Evolutionary conservation across 164 flowering plant species (phyloP).

Genomic region (Magnolia officinalis): DNA sequence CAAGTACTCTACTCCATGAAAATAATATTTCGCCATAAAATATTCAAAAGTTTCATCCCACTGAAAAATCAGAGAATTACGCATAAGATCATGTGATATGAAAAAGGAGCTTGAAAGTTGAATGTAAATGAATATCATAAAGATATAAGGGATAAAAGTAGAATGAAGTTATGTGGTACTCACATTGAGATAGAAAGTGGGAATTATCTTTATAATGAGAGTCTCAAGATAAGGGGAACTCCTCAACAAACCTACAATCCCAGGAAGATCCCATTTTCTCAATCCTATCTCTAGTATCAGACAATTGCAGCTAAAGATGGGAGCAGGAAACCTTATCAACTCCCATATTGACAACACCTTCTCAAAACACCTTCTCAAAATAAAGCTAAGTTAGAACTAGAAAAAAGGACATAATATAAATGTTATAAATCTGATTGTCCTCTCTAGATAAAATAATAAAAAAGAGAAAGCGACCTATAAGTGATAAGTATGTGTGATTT

Average conservation of each 20-base stretch:
- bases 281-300: constrained; percentile 2
- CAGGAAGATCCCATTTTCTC: neutral
- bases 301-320: neutral
- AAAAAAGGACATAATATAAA: too few species aligned
- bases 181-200: neutral
- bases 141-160: neutral
- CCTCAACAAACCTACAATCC: neutral
- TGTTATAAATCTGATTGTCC: too few species aligned
- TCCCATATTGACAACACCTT: neutral
- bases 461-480: too few species aligned
- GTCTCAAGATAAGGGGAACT: constrained; percentile 1
- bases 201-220: neutral
- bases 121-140: neutral
- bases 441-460: too few species aligned
- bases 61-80: too few species aligned
- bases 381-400: neutral
- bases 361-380: constrained; percentile 3
- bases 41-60: too few species aligned
- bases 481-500: too few species aligned
- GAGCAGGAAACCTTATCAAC: neutral
- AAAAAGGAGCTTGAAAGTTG: neutral
- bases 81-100: neutral
- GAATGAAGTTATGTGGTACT: neutral
- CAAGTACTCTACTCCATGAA: too few species aligned
- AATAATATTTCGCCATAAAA: too few species aligned